A percentile compares a stretch with the other conserved stretches of the same genome.
Evolutionary conservation across 2,329 filamentous ascomycete genomes (phyloP).

Genomic region (Chaetomium strumarium): DNA sequence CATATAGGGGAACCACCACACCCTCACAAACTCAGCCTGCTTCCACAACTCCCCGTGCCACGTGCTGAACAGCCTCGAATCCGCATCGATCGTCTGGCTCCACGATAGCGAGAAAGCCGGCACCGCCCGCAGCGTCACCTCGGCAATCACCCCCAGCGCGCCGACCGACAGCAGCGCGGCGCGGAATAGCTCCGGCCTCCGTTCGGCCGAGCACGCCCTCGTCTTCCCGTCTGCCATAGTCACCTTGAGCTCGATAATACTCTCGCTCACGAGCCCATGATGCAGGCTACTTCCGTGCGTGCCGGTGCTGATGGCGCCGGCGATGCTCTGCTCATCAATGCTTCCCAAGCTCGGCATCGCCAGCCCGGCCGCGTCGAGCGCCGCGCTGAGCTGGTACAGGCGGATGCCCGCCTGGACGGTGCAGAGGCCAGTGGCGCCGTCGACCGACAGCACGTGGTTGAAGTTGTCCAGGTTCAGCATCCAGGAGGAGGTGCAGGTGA

Average conservation of each 20-base stretch:
- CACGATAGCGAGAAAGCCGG: constrained; percentile 80
- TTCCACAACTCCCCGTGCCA: constrained; percentile 79
- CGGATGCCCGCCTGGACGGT: constrained; percentile 86
- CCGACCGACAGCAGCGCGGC: constrained; percentile 84
- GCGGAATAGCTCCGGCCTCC: constrained; percentile 75
- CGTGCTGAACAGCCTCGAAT: constrained; percentile 59
- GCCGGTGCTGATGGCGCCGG: constrained; percentile 85
- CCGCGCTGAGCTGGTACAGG: constrained; percentile 64
- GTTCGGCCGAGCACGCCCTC: constrained; percentile 59
- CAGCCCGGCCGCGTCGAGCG: constrained; percentile 68
- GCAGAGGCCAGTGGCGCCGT: constrained; percentile 59
- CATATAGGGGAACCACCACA: constrained; percentile 98
- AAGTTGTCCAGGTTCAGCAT: constrained; percentile 88
- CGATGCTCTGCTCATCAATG: constrained; percentile 91
- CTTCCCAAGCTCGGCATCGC: constrained; percentile 90
- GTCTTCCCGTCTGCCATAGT: constrained; percentile 75
- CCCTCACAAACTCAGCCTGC: constrained; percentile 78
- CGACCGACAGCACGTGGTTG: constrained; percentile 64
- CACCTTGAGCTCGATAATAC: constrained; percentile 67
- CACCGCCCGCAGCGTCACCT: constrained; percentile 78
- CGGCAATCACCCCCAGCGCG: constrained; percentile 82
- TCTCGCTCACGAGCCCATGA: constrained; percentile 80
- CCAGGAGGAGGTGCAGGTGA: constrained; percentile 93
- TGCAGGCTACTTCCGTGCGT: constrained; percentile 84
- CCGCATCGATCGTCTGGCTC: constrained; percentile 70